Evolutionary conservation across 2,329 filamentous ascomycete genomes (phyloP), one percentile per base, ranked within the genome.

Genomic region (Myriosclerotinia duriaeana): DNA sequence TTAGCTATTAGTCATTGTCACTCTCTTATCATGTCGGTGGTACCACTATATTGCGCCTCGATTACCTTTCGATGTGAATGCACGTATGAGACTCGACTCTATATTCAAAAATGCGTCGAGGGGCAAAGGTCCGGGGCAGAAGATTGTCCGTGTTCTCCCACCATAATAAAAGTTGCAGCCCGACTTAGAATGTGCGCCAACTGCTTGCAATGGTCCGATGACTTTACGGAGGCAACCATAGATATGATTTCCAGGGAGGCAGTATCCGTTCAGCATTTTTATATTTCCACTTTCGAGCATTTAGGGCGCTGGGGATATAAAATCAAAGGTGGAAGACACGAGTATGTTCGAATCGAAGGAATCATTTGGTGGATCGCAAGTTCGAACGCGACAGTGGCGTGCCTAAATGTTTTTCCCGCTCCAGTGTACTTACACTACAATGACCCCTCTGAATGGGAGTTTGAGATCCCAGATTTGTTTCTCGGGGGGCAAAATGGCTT

Each of bases 341-440:
- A n/a, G 2, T 3, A n/a, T 46, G 17, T n/a, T 46, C 44, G 17
- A 46, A 8, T 46, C 44, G 9, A 3, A 46, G 44, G 44, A 46
- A n/a, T n/a, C 17, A 46, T 46, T n/a, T n/a, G 17, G 17, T 46
- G 44, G 44, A 8, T 46, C 6, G 8, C 6, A 5, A 17, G 5
- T 20, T 20, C 20, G 6, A 1, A n/a, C 3, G 44, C 2, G 9
- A 9, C 2, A 46, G 44, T n/a, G 1, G 9, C 1, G 15, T 1
- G 7, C 5, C 17, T 9, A 46, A 6, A n/a, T 1, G 3, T n/a
- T 1, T 8, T 8, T 6, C 44, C 44, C 30, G 30, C 6, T 34
- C 30, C 30, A 34, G 30, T 34, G 30, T 1, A 5, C 30, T 34
- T 34, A 34, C 30, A 34, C 5, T 34, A 34, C 6, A 3, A 5